These are phyloP conservation scores for Eimeria maxima DNA, from an alignment of 169 alveolate genomes.

Conservation along the genomic window DNA sequence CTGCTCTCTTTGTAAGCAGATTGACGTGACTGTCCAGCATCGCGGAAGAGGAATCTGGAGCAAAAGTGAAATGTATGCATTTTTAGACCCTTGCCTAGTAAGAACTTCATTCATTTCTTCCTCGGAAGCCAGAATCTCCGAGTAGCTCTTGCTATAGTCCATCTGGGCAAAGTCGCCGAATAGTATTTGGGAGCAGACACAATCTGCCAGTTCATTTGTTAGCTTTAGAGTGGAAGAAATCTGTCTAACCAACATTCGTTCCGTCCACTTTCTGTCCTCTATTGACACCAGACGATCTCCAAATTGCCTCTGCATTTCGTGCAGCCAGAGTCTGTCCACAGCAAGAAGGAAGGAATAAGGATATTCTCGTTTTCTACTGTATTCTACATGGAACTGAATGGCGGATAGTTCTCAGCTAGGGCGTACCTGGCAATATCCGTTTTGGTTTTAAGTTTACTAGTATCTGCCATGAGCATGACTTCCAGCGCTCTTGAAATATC, in stretches of 20 bases:
- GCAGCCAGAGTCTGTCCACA: slow-evolving; percentile 94
- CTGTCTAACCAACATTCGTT: slow-evolving; percentile 22
- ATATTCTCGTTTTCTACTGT: neutral
- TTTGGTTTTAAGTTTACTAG: slow-evolving; percentile 95
- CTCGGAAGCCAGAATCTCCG: slow-evolving; percentile 90
- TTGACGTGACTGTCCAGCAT: neutral
- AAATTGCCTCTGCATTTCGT: slow-evolving; percentile 95
- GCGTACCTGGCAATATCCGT: slow-evolving; percentile 93
- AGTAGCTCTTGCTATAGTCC: slow-evolving; percentile 91
- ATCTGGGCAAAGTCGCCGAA: slow-evolving; percentile 91
- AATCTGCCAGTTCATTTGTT: slow-evolving; percentile 89
- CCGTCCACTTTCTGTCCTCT: slow-evolving; percentile 92
- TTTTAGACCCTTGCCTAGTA: slow-evolving; percentile 90
- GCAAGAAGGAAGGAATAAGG: slow-evolving; percentile 2
- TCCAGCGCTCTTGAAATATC: slow-evolving; percentile 96
- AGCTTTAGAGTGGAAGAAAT: slow-evolving; percentile 88
- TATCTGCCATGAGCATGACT: slow-evolving; percentile 94
- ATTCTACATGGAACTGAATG: neutral
- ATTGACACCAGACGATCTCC: slow-evolving; percentile 96
- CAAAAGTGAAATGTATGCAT: neutral
- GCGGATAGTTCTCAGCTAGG: too few species aligned
- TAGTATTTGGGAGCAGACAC: slow-evolving; percentile 88
- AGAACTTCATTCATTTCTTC: slow-evolving; percentile 95
- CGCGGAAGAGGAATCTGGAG: neutral
- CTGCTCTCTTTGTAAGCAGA: neutral